phyloP scores from a whole-genome alignment of 805 yeast genomes.

The Ogataea ganodermae region DNA sequence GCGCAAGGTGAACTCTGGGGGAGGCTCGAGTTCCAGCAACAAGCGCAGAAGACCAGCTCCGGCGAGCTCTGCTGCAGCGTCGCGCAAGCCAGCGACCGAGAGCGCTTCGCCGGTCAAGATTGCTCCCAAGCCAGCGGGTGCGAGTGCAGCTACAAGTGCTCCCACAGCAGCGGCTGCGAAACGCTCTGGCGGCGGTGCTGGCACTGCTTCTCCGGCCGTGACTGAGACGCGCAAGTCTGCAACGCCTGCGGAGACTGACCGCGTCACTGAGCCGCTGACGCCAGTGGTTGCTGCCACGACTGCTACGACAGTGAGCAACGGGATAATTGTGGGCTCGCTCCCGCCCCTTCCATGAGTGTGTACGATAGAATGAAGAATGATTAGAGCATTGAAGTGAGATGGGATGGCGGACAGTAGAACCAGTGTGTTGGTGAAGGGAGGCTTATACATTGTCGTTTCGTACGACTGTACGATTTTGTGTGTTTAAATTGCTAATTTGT shows the following conservation, averaged over 20 bases:
- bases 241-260: constrained; percentile 1
- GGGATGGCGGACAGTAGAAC: too few species aligned
- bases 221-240: not conserved
- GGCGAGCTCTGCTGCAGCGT: not conserved
- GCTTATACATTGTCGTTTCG: too few species aligned
- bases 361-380: not conserved
- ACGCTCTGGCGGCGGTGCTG: not conserved
- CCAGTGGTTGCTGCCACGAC: not conserved
- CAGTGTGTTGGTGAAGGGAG: too few species aligned
- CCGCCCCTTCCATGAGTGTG: constrained; percentile 10
- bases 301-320: not conserved
- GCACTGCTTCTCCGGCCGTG: not conserved
- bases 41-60: constrained; percentile 9
- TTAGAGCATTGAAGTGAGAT: too few species aligned
- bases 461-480: too few species aligned
- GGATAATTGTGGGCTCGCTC: constrained; percentile 16
- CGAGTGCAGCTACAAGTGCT: not conserved
- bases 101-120: constrained; percentile 12
- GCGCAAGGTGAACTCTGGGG: constrained; percentile 10
- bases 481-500: too few species aligned
- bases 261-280: not conserved
- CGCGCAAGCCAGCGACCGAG: constrained; percentile 5
- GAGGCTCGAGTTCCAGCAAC: constrained; percentile 3
- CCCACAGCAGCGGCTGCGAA: not conserved
- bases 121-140: constrained; percentile 12